Conservation (phyloP, 257 asterid species). For the Leonotis leonurus region DNA sequence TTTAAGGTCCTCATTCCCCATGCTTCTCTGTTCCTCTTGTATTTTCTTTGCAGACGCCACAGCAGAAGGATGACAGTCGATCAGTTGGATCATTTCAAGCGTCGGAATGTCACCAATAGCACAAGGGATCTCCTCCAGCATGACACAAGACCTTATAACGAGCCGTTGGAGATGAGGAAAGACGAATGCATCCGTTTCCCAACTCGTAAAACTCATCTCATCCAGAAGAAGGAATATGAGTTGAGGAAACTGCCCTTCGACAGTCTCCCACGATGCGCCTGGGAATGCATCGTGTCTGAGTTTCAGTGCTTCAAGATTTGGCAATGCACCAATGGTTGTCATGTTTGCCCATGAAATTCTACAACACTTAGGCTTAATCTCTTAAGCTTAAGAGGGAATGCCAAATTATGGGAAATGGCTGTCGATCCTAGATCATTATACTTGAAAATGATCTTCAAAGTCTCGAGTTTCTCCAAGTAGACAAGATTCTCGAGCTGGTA, state of each 20-base stretch:
- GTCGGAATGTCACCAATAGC: neutral
- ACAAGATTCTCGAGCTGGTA: too few species aligned
- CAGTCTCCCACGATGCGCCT: neutral
- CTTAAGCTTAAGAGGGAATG: neutral
- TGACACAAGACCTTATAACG: neutral
- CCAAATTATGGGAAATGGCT: too few species aligned
- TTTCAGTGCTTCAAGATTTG: conserved; percentile 12
- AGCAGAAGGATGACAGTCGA: neutral
- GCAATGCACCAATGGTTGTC: conserved; percentile 11
- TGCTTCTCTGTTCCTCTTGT: conserved; percentile 6
- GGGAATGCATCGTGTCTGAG: neutral
- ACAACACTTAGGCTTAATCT: neutral
- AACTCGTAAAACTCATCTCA: neutral
- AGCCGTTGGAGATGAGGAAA: conserved; percentile 7
- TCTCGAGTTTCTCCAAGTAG: too few species aligned
- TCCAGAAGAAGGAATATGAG: conserved; percentile 7
- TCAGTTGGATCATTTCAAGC: neutral
- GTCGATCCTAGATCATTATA: too few species aligned
- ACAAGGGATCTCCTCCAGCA: neutral
- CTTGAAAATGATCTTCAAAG: too few species aligned
- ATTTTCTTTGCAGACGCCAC: neutral
- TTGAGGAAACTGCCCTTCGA: neutral
- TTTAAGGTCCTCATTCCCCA: neutral
- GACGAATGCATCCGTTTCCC: neutral
- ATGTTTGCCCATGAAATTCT: neutral